Conservation (phyloP, 192 early-diverging fungal species). For the Mortierella alpina region DNA sequence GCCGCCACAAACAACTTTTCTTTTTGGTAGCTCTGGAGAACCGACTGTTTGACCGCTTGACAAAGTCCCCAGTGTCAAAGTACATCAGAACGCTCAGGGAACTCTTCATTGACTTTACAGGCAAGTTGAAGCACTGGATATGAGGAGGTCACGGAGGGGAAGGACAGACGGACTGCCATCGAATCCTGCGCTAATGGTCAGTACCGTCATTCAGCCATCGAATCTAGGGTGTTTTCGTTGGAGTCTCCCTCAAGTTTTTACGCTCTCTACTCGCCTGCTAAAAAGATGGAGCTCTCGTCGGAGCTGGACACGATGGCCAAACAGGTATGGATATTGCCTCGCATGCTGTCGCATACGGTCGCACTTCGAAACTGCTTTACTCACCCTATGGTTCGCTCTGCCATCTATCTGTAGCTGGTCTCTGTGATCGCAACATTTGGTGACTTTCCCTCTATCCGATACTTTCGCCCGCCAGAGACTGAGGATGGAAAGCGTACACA, state of each 20-base stretch:
- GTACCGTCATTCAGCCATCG: constrained; percentile 57
- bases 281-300: constrained; percentile 42
- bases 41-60: constrained; percentile 68
- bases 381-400: not conserved
- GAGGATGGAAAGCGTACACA: constrained; percentile 73
- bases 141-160: not conserved
- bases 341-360: not conserved
- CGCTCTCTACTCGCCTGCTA: constrained; percentile 70
- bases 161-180: not conserved
- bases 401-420: constrained; percentile 67
- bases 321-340: constrained; percentile 52
- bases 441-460: constrained; percentile 93
- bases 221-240: constrained; percentile 76
- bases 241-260: constrained; percentile 76
- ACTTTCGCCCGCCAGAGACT: constrained; percentile 82
- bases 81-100: constrained; percentile 78
- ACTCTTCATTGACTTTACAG: constrained; percentile 85
- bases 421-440: constrained; percentile 90
- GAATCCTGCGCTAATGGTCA: not conserved
- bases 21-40: constrained; percentile 69
- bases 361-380: not conserved
- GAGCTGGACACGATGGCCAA: constrained; percentile 65
- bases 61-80: constrained; percentile 61
- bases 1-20: not conserved
- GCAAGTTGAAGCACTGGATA: constrained; percentile 44